Evolutionary conservation across 306 rosid species (phyloP), one percentile per base, ranked within the genome.

Genomic region (Vigna trinervia): DNA sequence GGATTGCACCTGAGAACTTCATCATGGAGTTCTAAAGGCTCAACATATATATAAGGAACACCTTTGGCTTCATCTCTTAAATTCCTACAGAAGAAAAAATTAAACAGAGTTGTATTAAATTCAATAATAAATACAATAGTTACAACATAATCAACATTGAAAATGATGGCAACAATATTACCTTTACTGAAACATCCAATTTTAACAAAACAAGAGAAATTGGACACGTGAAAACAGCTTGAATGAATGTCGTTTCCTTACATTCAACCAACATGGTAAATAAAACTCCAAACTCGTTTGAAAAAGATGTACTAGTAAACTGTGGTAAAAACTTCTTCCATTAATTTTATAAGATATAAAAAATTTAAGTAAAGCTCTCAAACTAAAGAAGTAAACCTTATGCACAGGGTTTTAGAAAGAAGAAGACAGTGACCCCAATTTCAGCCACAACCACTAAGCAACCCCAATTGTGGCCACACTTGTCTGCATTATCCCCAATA

Each of bases 1-100:
- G 91, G 89, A 86, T 91, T 82, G 85, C 75, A 85, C 81, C 83
- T 86, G n/a, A 96, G 85, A 86, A 96, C 97, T 80, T 87, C 93
- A 51, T 87, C 91, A 23, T 85, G 88, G 81, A 96, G 93, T 86
- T 87, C 88, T 77, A 85, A 84, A 81, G 92, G 88, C 72, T 88
- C 96, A 20, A 68, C 76, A 38, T 84, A 82, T 71, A 80, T 80
- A 79, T 79, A 66, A 2, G 78, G 30, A 87, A 61, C 84, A 76
- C 48, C 86, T 38, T 52, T 69, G 73, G 88, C 74, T 64, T 89
- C 93, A 75, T 91, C 97, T 88, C 90, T 82, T 65, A 96, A 88
- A 80, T 87, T 92, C 95, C 99, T 96, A 81, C 52, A 73, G n/a
- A 78, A 46, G 54, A 78, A 22, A 63, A 52, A 34, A 73, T 36